Evolutionary conservation across 768 basidiomycete genomes (phyloP), one percentile per base, ranked within the genome.

Genomic region (Suillus decipiens): DNA sequence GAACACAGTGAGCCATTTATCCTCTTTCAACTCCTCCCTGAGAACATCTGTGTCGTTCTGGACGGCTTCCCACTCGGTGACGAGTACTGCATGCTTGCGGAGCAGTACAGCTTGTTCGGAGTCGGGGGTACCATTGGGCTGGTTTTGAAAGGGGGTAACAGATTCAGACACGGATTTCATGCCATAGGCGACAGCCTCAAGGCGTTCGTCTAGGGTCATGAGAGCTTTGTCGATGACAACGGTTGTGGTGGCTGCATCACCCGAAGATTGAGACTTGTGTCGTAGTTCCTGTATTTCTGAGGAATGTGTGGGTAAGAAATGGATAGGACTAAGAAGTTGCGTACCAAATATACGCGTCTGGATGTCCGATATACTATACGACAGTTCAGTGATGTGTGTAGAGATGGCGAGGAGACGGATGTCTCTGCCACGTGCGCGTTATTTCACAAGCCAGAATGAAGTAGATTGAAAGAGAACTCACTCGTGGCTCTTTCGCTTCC

Each of bases 1-100:
- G 77, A 98, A 98, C 24, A 98, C 93, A 12, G 90, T 91, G 69
- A 99, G 82, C 93, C 94, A 97, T 70, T 96, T 96, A 77, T 98
- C 96, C 76, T 98, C 96, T 77, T 93, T 95, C 66, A 99, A 80
- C 76, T 99, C 97, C 70, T 96, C 94, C 66, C 89, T 82, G 63
- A 98, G 77, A 33, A 89, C 86, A 50, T 91, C 88, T 61, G 89
- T 90, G 69, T 94, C 91, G 61, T 86, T 85, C 72, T 90, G 88
- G 11, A 95, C 84, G 11, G 85, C 77, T 64, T 91, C 87, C 95
- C 95, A 98, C 45, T 96, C 95, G 11, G 79, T 74, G 36, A 86
- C 69, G 59, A 96, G 78, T 12, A 89, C 81, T 15, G 86, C 83
- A 71, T 94, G 89, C 71, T 96, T 95, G 63, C 88, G 83, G 53